Evolutionary conservation across 805 yeast genomes (phyloP), one percentile per base, ranked within the genome.

Genomic region (Sugiyamaella valdiviana): DNA sequence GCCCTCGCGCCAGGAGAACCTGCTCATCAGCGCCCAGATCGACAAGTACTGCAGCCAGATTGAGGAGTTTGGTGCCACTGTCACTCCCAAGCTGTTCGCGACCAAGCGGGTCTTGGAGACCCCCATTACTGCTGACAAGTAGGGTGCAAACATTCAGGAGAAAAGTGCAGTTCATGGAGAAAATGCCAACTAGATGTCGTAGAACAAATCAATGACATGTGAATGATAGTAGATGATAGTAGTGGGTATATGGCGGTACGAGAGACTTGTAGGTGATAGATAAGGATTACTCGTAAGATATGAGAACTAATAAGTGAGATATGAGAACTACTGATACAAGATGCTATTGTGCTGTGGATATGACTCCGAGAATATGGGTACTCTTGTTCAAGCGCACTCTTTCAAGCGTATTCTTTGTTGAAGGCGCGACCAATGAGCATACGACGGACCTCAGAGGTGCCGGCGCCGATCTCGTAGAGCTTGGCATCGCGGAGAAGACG

Each of bases 1-100:
- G 63, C 91, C 95, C 26, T 78, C 86, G 16, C 75, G 90, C 61
- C 77, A 79, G 56, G 88, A 85, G 59, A 82, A 80, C 65, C 68
- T 86, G 67, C 75, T 85, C 53, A 72, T 77, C 55, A 75, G 83
- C 48, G 80, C 83, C 46, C 80, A 82, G 61, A 79, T 85, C 52
- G 81, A 80, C 62, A 79, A 79, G 57, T 78, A 79, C 61, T 83
- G 89, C 63, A 77, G 75, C 56, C 86, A 81, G 62, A 74, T 85
- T 51, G 85, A 84, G 68, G 79, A 79, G 66, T 76, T 76, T 63
- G 82, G 87, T 51, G 81, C 82, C 49, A 75, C 79, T 53, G 85
- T 81, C 59, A 73, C 78, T 58, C 73, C 80, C 52, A 83, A 82
- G 67, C 73, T 82, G 54, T 73, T 76, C 63, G 81, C 82, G n/a